Evolutionary conservation across 1,284 basidiomycete species (phyloP), one percentile per base, ranked within the genome.

Genomic region (Rhodotorula sp.): DNA sequence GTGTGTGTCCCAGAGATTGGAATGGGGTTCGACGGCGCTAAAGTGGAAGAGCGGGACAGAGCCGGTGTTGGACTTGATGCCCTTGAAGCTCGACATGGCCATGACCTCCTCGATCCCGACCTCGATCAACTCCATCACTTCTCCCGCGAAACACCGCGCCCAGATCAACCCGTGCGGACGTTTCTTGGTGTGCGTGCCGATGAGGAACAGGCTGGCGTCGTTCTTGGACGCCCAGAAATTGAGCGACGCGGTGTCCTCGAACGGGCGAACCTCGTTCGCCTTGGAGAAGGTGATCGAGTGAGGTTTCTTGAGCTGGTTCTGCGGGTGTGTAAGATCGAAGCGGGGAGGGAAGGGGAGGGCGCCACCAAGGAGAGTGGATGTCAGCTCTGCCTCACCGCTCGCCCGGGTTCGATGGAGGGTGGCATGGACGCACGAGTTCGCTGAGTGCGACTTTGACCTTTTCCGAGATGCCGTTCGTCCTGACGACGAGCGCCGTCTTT

Each of bases 201-300:
- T 84, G 20, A 96, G 82, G 78, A 98, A 96, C 77, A 99, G 83
- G 7, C 88, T 89, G 2, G 94, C 94, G 77, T 99, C 96, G 82
- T 99, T 99, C 83, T 99, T 99, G 48, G 83, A 78, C 1, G 88
- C 84, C 91, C 94, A 99, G 81, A 99, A 99, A 76, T 92, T 92
- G 66, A 99, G 83, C 2, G 91, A 90, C 5, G 86, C 81, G 24
- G 75, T 59, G 71, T 92, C 86, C 77, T 97, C 95, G 79, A 99
- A 98, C 4, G 96, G 96, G 60, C 90, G 88, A 24, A 98, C 86
- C 51, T 84, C 82, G 83, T 97, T 98, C 15, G 72, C 62, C 82
- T 96, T 97, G 67, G 89, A 90, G 82, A 99, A 99, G 22, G 91
- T 87, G 75, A 98, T 90, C 4, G 88, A 88, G 77, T 96, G 77